phyloP scores from a whole-genome alignment of 2,329 filamentous ascomycete genomes.

The Laburnicola sp. region DNA sequence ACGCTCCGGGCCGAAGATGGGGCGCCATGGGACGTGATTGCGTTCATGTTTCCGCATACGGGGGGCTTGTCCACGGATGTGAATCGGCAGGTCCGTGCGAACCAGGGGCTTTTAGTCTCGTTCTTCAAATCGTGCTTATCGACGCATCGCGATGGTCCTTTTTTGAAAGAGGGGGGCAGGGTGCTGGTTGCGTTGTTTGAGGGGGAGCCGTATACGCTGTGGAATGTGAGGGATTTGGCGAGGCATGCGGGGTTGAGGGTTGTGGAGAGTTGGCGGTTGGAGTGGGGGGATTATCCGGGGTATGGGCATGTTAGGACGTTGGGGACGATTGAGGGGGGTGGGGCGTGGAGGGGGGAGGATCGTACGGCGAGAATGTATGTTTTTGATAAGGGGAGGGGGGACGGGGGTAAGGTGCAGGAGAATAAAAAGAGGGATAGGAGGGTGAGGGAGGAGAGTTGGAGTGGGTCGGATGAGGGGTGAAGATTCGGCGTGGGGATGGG shows the following conservation, averaged over 20 bases:
- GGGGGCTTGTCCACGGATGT: slow-evolving; percentile 91
- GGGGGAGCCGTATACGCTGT: slow-evolving; percentile 89
- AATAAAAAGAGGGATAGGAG: slow-evolving; percentile 22
- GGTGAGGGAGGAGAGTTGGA: slow-evolving; percentile 20
- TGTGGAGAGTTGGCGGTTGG: slow-evolving; percentile 70
- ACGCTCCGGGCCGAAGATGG: slow-evolving; percentile 22
- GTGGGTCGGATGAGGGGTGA: slow-evolving; percentile 19
- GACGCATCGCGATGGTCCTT: slow-evolving; percentile 17
- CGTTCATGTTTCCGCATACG: slow-evolving; percentile 98
- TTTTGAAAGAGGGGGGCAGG: slow-evolving; percentile 57
- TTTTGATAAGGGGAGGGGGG: slow-evolving; percentile 45
- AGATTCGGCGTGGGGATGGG: neutral
- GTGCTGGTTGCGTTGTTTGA: slow-evolving; percentile 90
- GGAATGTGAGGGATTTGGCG: slow-evolving; percentile 89
- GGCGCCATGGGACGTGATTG: slow-evolving; percentile 69
- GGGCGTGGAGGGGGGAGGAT: slow-evolving; percentile 55
- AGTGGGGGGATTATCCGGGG: slow-evolving; percentile 67
- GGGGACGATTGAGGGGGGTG: slow-evolving; percentile 57
- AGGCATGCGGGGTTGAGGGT: slow-evolving; percentile 75
- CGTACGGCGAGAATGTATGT: slow-evolving; percentile 52
- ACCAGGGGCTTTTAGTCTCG: slow-evolving; percentile 51
- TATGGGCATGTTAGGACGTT: slow-evolving; percentile 75
- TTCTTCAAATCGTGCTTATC: slow-evolving; percentile 38
- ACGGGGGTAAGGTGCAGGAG: slow-evolving; percentile 8
- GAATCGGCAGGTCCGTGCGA: slow-evolving; percentile 89